Base-by-base conservation (phyloP, 805 yeast species). In the Starmerella vitae region DNA sequence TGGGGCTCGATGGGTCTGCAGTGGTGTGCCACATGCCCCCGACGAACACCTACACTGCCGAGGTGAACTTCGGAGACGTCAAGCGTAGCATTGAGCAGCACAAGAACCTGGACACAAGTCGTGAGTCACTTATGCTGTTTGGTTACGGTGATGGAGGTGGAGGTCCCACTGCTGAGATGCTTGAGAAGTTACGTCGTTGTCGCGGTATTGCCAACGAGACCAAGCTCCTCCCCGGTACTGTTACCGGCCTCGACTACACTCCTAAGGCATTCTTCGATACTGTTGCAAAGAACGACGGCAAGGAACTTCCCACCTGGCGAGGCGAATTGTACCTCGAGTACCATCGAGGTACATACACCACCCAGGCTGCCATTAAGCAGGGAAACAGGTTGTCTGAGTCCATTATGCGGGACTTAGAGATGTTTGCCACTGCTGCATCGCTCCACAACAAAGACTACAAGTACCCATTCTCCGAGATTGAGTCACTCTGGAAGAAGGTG, bases 81-180 rank as follows among this genome's bases (percentile, higher is more conserved):
- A 70, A 73, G 41, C 70, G 95, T 50, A 78, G 93, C 1, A 69
- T 76, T 39, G 62, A 65, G 20, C 88, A 84, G 54, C 93, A 91
- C 62, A 81, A 86, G 62, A 83, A 86, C 52, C 63, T 81, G 48
- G 76, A 84, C 41, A 73, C 76, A 45, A 85, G 77, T 39, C 88
- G 81, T 43, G 74, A 81, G 8, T 88, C 94, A 0, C 64, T 88
- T 50, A 63, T 91, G 54, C 64, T 85, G 31, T 91, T 72, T 52
- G 98, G 98, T 29, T 77, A 80, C 52, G 98, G 98, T 53, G 98
- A 88, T 57, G 98, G 98, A 51, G 98, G 98, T 45, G 98, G 98
- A 47, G 98, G 98, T 6, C 97, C 98, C 33, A 77, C 83, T 3
- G 80, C 81, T 29, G 94, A 82, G 54, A 86, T 85, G 94, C 53